phyloP scores from a whole-genome alignment of 148 eudicot genomes.

The Mesembryanthemum crystallinum region DNA sequence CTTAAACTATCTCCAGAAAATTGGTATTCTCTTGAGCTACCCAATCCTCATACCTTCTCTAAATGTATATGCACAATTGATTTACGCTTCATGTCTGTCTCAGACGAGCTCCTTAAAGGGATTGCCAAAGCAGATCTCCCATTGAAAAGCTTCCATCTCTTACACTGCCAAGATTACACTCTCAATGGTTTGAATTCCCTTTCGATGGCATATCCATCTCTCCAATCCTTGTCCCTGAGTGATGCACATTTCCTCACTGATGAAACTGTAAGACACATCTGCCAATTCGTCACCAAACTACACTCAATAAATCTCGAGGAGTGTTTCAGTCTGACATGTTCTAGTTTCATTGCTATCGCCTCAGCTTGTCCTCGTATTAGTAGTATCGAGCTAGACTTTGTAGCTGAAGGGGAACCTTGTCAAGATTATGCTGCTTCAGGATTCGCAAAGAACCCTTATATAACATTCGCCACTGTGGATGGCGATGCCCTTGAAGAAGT shows the following conservation, averaged over 20 bases:
- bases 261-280: not conserved
- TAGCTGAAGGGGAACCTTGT: not conserved
- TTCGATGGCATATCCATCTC: not conserved
- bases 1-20: too few relatives aligned
- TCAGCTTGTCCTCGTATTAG: not conserved
- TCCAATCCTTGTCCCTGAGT: not conserved
- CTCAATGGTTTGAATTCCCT: not conserved
- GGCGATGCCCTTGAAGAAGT: not conserved
- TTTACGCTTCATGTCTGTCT: too few relatives aligned
- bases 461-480: not conserved
- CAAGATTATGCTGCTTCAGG: not conserved
- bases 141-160: not conserved
- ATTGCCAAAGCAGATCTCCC: slow-evolving; percentile 1
- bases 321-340: not conserved
- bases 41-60: too few relatives aligned
- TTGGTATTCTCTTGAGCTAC: too few relatives aligned
- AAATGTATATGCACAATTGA: too few relatives aligned
- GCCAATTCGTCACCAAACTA: not conserved
- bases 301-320: not conserved
- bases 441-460: not conserved
- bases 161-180: not conserved
- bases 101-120: not conserved
- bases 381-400: not conserved
- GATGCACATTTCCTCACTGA: not conserved
- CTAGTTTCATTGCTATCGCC: not conserved